phyloP scores from a whole-genome alignment of 768 basidiomycete species.

The Boletus barrowsii region DNA sequence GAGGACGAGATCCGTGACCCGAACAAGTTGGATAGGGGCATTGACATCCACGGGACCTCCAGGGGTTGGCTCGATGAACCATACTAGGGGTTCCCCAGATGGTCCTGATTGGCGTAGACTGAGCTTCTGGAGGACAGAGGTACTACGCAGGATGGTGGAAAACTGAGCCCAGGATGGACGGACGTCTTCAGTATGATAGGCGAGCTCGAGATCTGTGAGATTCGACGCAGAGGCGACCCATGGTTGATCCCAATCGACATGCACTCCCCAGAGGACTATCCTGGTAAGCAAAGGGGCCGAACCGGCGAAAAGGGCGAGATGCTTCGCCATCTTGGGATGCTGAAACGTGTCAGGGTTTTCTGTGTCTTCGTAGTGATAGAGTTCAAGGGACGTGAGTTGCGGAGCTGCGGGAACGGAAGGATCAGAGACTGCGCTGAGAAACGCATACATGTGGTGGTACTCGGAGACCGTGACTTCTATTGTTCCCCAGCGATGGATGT shows the following conservation, averaged over 20 bases:
- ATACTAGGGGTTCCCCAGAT: conserved; percentile 36
- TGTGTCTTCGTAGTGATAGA: conserved; percentile 49
- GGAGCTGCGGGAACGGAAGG: conserved; percentile 44
- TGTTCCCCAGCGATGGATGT: conserved; percentile 51
- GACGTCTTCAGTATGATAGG: conserved; percentile 60
- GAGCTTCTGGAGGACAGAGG: conserved; percentile 53
- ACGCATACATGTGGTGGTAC: conserved; percentile 44
- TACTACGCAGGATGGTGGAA: conserved; percentile 45
- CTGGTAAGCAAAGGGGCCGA: conserved; percentile 48
- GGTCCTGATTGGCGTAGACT: conserved; percentile 60
- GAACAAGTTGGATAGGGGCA: conserved; percentile 26
- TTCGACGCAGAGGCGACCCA: conserved; percentile 23
- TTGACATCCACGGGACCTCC: conserved; percentile 26
- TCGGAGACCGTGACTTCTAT: conserved; percentile 45
- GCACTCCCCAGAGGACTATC: conserved; percentile 64
- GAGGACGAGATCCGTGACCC: conserved; percentile 38
- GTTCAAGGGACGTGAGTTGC: conserved; percentile 48
- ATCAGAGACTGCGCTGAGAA: conserved; percentile 42
- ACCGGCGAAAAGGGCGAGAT: conserved; percentile 54
- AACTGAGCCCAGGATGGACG: conserved; percentile 60
- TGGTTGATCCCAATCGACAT: conserved; percentile 60
- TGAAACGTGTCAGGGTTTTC: conserved; percentile 14
- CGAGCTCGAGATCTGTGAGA: conserved; percentile 53
- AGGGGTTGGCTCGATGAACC: conserved; percentile 25
- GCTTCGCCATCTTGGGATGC: conserved; percentile 2